Evolutionary conservation across 805 yeast genomes (phyloP).

Genomic region (Lachancea fermentati): DNA sequence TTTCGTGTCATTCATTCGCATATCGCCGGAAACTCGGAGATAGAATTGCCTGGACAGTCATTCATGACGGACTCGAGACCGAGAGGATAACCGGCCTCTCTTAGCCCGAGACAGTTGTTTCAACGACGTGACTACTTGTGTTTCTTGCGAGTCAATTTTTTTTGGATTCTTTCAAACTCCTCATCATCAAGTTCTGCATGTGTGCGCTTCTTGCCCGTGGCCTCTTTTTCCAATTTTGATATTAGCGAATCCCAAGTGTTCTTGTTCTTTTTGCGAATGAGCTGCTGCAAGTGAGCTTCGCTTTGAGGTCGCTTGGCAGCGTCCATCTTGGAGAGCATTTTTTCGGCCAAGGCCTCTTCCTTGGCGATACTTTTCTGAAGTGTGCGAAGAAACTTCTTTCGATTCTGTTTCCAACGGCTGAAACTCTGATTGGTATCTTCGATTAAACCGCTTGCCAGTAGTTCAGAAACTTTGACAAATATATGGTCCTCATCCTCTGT

Average conservation of each 20-base stretch:
- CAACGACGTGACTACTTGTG: background rate
- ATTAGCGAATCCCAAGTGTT: slow-evolving; percentile 43
- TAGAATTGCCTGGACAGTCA: background rate
- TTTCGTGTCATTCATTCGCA: background rate
- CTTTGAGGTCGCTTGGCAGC: slow-evolving; percentile 24
- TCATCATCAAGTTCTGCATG: slow-evolving; percentile 41
- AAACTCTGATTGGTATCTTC: slow-evolving; percentile 39
- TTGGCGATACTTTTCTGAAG: slow-evolving; percentile 48
- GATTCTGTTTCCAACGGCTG: slow-evolving; percentile 44
- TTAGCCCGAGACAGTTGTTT: background rate
- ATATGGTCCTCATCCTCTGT: slow-evolving; percentile 59
- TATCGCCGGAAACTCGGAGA: background rate
- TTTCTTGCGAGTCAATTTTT: slow-evolving; percentile 24
- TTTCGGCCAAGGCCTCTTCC: slow-evolving; percentile 61
- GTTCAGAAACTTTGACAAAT: slow-evolving; percentile 43
- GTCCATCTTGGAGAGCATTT: slow-evolving; percentile 33
- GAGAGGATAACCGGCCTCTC: background rate
- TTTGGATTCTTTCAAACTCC: slow-evolving; percentile 45
- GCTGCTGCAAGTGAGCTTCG: slow-evolving; percentile 40
- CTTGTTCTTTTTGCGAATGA: slow-evolving; percentile 45
- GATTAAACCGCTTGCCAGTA: slow-evolving; percentile 37
- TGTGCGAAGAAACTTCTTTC: slow-evolving; percentile 43
- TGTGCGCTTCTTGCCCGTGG: slow-evolving; percentile 28
- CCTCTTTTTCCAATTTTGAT: slow-evolving; percentile 44
- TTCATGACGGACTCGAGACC: background rate